A percentile compares a stretch with the other conserved stretches of the same genome.
These are phyloP conservation scores for Kregervanrija fluxuum DNA, from an alignment of 805 yeast species.

Conservation along the genomic window DNA sequence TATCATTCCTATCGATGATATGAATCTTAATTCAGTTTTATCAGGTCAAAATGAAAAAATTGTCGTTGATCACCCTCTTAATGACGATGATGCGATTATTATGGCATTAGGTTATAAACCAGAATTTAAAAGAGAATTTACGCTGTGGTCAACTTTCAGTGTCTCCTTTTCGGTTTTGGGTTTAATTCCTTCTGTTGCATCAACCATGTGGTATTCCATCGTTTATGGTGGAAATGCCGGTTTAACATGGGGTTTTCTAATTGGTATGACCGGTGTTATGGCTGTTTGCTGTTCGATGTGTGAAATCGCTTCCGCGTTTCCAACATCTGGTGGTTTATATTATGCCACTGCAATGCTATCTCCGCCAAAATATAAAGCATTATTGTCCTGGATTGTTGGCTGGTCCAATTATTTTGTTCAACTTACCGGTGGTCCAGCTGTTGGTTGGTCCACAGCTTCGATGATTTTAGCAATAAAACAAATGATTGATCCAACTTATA, in stretches of 20 bases:
- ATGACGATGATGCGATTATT: slow-evolving; percentile 44
- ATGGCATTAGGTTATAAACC: slow-evolving; percentile 55
- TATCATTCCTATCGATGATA: slow-evolving; percentile 23
- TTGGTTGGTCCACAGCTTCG: slow-evolving; percentile 49
- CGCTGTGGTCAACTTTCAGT: slow-evolving; percentile 49
- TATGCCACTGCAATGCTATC: slow-evolving; percentile 59
- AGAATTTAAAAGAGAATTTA: slow-evolving; percentile 56
- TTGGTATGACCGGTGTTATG: slow-evolving; percentile 47
- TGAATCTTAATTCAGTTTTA: slow-evolving; percentile 20
- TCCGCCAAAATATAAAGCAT: slow-evolving; percentile 44
- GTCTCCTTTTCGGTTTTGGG: slow-evolving; percentile 60
- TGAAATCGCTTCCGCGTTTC: slow-evolving; percentile 56
- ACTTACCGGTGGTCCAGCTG: slow-evolving; percentile 54
- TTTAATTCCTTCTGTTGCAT: slow-evolving; percentile 56
- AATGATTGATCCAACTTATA: slow-evolving; percentile 32
- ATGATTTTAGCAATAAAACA: slow-evolving; percentile 47
- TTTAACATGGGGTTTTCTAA: slow-evolving; percentile 52
- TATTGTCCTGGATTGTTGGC: slow-evolving; percentile 54
- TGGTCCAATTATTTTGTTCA: slow-evolving; percentile 61
- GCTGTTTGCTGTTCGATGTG: slow-evolving; percentile 56
- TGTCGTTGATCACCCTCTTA: slow-evolving; percentile 40
- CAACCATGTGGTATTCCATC: slow-evolving; percentile 52
- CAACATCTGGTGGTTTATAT: slow-evolving; percentile 61
- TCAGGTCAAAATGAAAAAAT: slow-evolving; percentile 17
- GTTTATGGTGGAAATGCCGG: slow-evolving; percentile 57